Percentiles rank a stretch among this genome's conserved stretches.
Evolutionary conservation across 352 stramenopile genomes (phyloP).

Genomic region (Globisporangium apiculatum): DNA sequence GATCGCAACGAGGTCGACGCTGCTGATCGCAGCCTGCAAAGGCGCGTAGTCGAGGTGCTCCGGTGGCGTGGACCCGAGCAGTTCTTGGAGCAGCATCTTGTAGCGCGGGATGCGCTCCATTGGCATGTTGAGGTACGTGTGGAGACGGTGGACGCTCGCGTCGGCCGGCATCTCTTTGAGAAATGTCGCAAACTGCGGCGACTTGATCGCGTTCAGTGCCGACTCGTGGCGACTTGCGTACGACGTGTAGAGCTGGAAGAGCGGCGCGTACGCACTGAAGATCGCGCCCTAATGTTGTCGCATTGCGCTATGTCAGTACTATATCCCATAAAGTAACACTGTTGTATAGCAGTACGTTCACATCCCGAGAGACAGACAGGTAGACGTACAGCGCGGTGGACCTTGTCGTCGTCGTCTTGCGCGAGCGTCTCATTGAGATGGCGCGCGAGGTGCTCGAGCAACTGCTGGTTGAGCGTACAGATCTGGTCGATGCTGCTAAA

Average conservation of each 20-base stretch:
- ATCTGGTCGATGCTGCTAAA: conserved; percentile 87
- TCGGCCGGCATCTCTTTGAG: conserved; percentile 65
- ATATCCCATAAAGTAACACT: too few species aligned
- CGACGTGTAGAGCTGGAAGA: conserved; percentile 83
- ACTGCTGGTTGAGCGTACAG: conserved; percentile 82
- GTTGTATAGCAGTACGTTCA: background rate
- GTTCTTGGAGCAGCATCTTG: conserved; percentile 74
- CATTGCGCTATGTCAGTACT: background rate
- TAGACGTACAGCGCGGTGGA: conserved; percentile 16
- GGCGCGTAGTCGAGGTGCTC: conserved; percentile 72
- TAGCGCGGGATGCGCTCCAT: conserved; percentile 84
- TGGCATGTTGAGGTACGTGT: conserved; percentile 82
- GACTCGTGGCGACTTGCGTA: conserved; percentile 78
- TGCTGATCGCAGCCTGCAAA: conserved; percentile 65
- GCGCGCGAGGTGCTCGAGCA: conserved; percentile 77
- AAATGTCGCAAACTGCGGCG: conserved; percentile 66
- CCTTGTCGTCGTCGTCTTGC: conserved; percentile 19
- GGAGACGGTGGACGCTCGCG: conserved; percentile 47
- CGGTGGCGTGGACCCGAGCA: conserved; percentile 53
- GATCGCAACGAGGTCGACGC: conserved; percentile 61
- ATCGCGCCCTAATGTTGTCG: conserved; percentile 50
- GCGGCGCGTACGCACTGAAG: conserved; percentile 77
- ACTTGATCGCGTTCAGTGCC: conserved; percentile 60
- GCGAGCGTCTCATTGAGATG: conserved; percentile 62
- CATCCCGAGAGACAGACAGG: background rate